Evolutionary conservation across 441 rosid genomes (phyloP), one percentile per base, ranked within the genome.

Genomic region (Isatis lusitanica): DNA sequence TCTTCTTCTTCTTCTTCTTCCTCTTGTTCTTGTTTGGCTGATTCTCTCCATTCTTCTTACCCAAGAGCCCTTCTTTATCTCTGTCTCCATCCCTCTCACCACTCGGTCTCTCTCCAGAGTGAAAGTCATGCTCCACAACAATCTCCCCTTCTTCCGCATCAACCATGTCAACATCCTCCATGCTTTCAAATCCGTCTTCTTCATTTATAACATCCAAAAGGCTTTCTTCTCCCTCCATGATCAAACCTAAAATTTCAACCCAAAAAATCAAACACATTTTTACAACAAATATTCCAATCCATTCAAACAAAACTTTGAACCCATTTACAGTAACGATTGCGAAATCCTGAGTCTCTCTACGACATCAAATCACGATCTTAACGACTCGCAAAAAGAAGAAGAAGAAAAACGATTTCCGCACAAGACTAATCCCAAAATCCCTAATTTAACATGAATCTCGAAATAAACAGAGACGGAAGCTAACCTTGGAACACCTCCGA

Each of bases 81-180:
- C 9, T 75, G 65, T 53, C 61, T 9, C 53, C 80, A 68, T 63
- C 74, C 38, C 69, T 73, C 15, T 18, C 77, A 9, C 59, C 39
- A 66, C 44, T 38, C 9, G 44, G 58, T 36, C 63, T 81, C 50
- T 38, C 39, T 53, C 78, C 85, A 66, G 69, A 58, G 4, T 55
- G 2, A 4, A 72, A n/a, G 10, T 46, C 73, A 13, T 65, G 21
- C 16, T 84, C 93, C 42, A 70, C 74, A 30, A 76, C 71, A 26
- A 91, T 52, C 82, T 91, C 94, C 33, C 98, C 97, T 78, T 94
- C 98, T 78, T 91, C 96, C 3, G 82, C 87, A 69, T 94, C 97
- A 61, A 80, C 80, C 98, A 94, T 94, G 53, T 94, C 97, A 44
- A 85, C 81, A 84, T 94, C 98, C 35, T 81, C 84, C 17, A 33